Evolutionary conservation across 176 grass and related monocot species (phyloP).

Genomic region (Alopecurus myosuroides): DNA sequence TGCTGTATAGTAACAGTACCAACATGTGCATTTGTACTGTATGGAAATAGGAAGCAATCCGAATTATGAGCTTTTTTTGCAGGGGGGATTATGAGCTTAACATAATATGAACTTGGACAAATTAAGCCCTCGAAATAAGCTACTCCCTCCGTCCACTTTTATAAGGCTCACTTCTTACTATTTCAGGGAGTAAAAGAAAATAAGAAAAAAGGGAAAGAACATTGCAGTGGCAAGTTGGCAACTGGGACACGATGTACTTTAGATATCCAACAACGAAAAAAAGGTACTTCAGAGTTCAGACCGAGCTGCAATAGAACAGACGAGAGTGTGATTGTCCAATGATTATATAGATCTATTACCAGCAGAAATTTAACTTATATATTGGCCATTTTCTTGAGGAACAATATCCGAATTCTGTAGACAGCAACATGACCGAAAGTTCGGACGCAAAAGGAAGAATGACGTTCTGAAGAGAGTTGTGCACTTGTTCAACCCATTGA

Average conservation of each 20-base stretch:
- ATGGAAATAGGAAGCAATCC: background rate
- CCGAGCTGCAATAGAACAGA: background rate
- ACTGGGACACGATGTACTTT: background rate
- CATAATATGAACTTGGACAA: background rate
- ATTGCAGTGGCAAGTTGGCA: background rate
- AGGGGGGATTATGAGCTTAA: too few species aligned
- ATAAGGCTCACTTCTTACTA: too few species aligned
- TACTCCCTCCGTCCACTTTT: too few species aligned
- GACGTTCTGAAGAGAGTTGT: too few species aligned
- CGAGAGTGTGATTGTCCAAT: background rate
- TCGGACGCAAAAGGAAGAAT: too few species aligned
- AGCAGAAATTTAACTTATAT: background rate
- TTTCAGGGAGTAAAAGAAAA: too few species aligned
- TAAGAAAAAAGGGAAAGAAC: background rate
- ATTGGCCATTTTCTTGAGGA: background rate
- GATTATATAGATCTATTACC: background rate
- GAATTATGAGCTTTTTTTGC: too few species aligned
- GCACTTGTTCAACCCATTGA: too few species aligned
- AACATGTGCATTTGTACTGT: background rate
- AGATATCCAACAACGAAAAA: background rate
- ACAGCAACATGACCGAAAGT: background rate
- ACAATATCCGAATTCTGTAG: background rate
- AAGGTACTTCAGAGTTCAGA: slow-evolving; percentile 10
- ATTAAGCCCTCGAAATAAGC: background rate
- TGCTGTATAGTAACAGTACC: background rate